phyloP scores from a whole-genome alignment of 257 asterid species.

The Solanum ahanhuiri region DNA sequence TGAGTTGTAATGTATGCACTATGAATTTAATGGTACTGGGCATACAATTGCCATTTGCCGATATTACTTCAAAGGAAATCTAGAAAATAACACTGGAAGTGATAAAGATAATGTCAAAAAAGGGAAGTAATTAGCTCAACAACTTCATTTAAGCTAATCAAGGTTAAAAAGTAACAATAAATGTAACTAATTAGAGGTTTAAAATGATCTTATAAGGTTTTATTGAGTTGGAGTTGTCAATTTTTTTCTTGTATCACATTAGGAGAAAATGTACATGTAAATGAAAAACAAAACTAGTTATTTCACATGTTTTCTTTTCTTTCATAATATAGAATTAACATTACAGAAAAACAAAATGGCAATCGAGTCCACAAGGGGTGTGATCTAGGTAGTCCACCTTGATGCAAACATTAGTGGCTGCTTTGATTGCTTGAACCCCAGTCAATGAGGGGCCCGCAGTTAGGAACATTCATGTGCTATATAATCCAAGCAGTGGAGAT shows the following conservation, averaged over 20 bases:
- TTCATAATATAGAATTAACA: not conserved
- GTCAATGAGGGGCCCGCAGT: conserved; percentile 14
- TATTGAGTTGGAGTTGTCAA: too few species aligned
- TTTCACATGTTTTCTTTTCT: too few species aligned
- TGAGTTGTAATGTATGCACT: not conserved
- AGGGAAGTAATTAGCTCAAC: not conserved
- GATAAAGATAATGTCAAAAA: not conserved
- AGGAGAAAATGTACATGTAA: too few species aligned
- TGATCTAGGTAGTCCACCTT: not conserved
- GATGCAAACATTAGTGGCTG: not conserved
- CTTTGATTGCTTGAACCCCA: not conserved
- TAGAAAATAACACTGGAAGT: not conserved
- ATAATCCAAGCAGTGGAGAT: conserved; percentile 21
- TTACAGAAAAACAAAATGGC: not conserved
- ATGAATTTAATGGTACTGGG: not conserved
- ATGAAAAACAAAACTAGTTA: too few species aligned
- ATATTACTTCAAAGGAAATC: not conserved
- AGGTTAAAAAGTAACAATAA: too few species aligned
- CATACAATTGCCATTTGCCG: not conserved
- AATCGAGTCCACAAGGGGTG: not conserved
- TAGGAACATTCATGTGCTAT: conserved; percentile 26
- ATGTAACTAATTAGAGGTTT: too few species aligned
- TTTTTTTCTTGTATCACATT: too few species aligned
- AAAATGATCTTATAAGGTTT: too few species aligned
- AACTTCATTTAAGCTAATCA: too few species aligned